A percentile compares a stretch with the other conserved stretches of the same genome.
Evolutionary conservation across 305 asterid species (phyloP).

Genomic region (Striga hermonthica): DNA sequence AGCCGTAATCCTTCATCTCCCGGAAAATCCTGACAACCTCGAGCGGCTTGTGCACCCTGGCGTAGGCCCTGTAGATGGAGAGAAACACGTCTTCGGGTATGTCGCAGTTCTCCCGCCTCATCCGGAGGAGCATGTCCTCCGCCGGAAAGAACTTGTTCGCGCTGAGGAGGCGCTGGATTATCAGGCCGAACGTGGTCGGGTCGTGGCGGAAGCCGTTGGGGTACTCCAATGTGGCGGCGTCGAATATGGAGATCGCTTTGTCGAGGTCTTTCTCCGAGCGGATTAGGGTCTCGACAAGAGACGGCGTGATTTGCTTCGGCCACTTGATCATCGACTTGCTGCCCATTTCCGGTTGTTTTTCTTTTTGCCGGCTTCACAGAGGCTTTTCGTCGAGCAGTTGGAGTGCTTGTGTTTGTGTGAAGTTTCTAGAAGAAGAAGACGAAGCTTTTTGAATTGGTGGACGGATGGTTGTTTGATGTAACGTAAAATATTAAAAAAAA

Average conservation of each 20-base stretch:
- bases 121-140: conserved; percentile 62
- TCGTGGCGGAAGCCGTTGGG: conserved; percentile 71
- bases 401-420: conserved; percentile 10
- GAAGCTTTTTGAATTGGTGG: background rate
- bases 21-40: conserved; percentile 63
- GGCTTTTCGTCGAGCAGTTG: conserved; percentile 45
- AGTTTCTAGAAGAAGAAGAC: background rate
- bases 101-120: conserved; percentile 67
- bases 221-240: conserved; percentile 84
- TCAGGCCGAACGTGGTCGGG: conserved; percentile 49
- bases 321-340: conserved; percentile 51
- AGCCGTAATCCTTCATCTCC: conserved; percentile 57
- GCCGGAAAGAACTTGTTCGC: conserved; percentile 63
- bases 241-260: conserved; percentile 68
- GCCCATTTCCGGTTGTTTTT: conserved; percentile 36
- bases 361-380: conserved; percentile 17
- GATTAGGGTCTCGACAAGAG: conserved; percentile 68
- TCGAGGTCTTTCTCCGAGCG: conserved; percentile 63
- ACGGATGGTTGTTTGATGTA: background rate
- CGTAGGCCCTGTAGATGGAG: conserved; percentile 63
- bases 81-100: conserved; percentile 62
- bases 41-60: conserved; percentile 79
- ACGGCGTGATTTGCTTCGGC: conserved; percentile 69
- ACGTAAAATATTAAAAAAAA: too few relatives aligned
- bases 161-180: conserved; percentile 60